These are phyloP conservation scores for Daldinia sp. DNA, from an alignment of 2,329 filamentous ascomycete genomes.

Conservation along the genomic window DNA sequence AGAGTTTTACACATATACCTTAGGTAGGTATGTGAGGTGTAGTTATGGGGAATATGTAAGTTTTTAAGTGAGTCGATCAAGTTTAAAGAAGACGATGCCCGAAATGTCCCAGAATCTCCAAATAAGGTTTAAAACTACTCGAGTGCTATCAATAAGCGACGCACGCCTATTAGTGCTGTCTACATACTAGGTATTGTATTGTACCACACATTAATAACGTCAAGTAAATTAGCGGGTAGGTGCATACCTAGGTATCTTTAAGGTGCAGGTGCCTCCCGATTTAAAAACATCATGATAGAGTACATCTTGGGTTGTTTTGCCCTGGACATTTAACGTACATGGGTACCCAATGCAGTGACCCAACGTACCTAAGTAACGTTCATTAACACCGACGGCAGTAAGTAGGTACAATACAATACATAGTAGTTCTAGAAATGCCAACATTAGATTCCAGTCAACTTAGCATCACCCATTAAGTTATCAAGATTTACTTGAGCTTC, in stretches of 20 bases:
- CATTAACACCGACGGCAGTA: too few relatives aligned
- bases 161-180: too few relatives aligned
- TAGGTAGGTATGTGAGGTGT: not conserved
- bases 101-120: conserved; percentile 1
- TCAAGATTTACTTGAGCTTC: too few relatives aligned
- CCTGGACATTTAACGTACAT: not conserved
- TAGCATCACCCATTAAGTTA: too few relatives aligned
- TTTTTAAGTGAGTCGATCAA: not conserved
- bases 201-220: not conserved
- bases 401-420: too few relatives aligned
- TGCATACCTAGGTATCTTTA: not conserved
- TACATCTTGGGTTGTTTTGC: too few relatives aligned
- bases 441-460: not conserved
- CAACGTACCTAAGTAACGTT: not conserved
- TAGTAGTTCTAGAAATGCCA: not conserved
- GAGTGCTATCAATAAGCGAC: not conserved
- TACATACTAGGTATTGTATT: too few relatives aligned
- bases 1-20: conserved; percentile 4
- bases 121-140: not conserved
- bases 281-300: too few relatives aligned
- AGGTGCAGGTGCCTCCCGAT: not conserved
- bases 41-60: not conserved
- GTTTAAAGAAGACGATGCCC: not conserved
- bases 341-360: not conserved
- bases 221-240: conserved; percentile 3